These are phyloP conservation scores for Achaetomiella virescens DNA, from an alignment of 495 filamentous ascomycete genomes.

Conservation along the genomic window DNA sequence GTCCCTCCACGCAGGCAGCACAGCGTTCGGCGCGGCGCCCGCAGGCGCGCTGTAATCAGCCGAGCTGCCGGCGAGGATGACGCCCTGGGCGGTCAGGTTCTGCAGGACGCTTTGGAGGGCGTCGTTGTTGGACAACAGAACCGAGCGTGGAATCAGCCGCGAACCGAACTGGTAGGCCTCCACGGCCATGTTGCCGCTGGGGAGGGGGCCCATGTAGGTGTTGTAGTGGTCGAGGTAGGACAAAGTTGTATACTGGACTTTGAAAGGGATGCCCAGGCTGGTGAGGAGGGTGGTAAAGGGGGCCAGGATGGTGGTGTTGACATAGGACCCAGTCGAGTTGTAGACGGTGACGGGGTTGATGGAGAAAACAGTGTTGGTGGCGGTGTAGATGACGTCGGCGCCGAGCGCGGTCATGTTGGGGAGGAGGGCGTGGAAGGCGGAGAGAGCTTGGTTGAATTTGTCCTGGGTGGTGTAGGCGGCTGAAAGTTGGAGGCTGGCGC, in stretches of 20 bases:
- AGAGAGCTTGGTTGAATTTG: not conserved
- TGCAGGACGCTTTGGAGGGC: not conserved
- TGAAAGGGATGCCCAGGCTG: conserved; percentile 1
- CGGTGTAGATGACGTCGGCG: not conserved
- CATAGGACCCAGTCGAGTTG: not conserved
- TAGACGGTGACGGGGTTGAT: not conserved
- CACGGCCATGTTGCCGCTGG: not conserved
- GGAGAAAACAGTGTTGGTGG: not conserved
- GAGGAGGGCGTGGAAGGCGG: not conserved
- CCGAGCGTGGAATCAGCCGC: conserved; percentile 2
- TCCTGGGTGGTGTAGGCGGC: conserved; percentile 1
- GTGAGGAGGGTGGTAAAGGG: not conserved
- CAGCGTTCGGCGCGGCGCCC: not conserved
- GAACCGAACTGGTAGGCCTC: not conserved
- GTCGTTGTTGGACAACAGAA: not conserved
- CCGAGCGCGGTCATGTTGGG: not conserved
- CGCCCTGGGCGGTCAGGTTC: not conserved
- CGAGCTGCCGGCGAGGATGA: conserved; percentile 2
- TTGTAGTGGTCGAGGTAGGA: not conserved
- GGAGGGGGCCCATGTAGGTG: conserved; percentile 2
- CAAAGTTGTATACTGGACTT: not conserved
- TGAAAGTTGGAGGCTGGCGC: conserved; percentile 6
- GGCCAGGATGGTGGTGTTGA: not conserved
- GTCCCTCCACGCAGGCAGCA: conserved; percentile 3
- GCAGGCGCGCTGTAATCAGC: not conserved